phyloP scores from a whole-genome alignment of 2,329 filamentous ascomycete genomes.

The Hypoxylon sp. region DNA sequence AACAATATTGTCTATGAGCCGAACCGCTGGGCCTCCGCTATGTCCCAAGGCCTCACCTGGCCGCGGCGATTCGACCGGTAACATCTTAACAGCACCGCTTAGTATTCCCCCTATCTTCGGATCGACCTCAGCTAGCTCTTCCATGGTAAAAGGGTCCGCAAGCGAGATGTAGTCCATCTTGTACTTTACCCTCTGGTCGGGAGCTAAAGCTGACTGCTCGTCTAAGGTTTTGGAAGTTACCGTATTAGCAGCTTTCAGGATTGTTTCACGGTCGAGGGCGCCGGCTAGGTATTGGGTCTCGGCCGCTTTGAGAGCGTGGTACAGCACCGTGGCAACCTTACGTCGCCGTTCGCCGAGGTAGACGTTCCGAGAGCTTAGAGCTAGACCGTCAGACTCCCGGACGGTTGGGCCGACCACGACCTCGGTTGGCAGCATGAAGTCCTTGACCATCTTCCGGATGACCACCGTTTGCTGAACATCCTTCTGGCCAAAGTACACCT shows the following conservation, averaged over 20 bases:
- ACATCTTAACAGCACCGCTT: constrained; percentile 90
- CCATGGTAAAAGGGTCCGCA: constrained; percentile 82
- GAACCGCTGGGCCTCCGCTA: constrained; percentile 75
- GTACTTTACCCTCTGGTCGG: constrained; percentile 71
- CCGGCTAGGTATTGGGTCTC: constrained; percentile 69
- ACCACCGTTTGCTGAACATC: constrained; percentile 96
- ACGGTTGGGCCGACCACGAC: constrained; percentile 78
- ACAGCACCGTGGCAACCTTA: constrained; percentile 74
- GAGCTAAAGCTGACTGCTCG: constrained; percentile 68
- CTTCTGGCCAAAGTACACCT: constrained; percentile 95
- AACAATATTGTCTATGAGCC: constrained; percentile 94
- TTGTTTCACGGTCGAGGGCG: constrained; percentile 64
- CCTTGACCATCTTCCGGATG: constrained; percentile 83
- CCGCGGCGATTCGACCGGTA: constrained; percentile 75
- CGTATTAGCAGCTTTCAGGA: constrained; percentile 75
- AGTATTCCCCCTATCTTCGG: constrained; percentile 77
- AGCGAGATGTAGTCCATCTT: constrained; percentile 94
- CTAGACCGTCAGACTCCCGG: constrained; percentile 82
- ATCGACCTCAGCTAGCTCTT: constrained; percentile 78
- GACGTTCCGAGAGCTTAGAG: constrained; percentile 91
- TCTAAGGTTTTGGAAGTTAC: constrained; percentile 63
- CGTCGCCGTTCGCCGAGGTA: constrained; percentile 84
- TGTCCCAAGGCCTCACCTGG: constrained; percentile 79
- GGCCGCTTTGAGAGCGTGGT: constrained; percentile 72
- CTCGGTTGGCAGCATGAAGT: constrained; percentile 81